Base-by-base conservation (phyloP, 2,329 filamentous ascomycete species). In the Daldinia sp. region DNA sequence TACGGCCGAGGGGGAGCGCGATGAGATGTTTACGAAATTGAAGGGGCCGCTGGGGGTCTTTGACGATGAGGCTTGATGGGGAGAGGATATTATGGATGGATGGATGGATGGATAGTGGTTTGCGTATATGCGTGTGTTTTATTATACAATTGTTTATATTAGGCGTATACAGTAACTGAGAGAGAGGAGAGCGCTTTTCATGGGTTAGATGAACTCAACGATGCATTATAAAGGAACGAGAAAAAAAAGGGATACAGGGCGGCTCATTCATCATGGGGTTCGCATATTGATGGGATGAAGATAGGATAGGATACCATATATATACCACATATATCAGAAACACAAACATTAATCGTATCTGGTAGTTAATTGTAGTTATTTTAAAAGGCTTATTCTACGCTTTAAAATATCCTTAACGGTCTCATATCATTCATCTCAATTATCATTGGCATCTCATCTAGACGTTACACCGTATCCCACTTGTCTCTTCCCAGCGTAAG, bases 1-100 rank as follows among this genome's bases (percentile, higher is more conserved):
- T 78, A 93, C 91, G 2, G 85, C 91, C 0, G 85, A 90, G 65
- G 93, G 89, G 2, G 95, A 98, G 83, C 91, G 90, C 81, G 92
- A 97, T 67, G 96, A 98, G 84, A 98, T 98, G 94, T 85, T 91
- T 75, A 89, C 89, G 6, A 95, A 94, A 80, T 80, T 93, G 56
- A 85, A 83, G 56, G 87, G 87, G 2, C 87, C 87, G 10, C 74
- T 89, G 73, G 82, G 85, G 0, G 79, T 86, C 3, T 87, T 89
- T 69, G 78, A 77, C n/a, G 74, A 77, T 23, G 71, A 76, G 63
- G 64, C 67, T 26, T 76, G 63, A 74, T 51, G 12, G 35, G 35
- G 13, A 12, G 13, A 39, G 12, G 35, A 13, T 39, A 13, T 30
- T 26, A 26, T 20, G 26, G 4, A 15, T 46, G 30, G 30, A 33